phyloP scores from a whole-genome alignment of 352 stramenopile species.

The Phytophthora ramorum region DNA sequence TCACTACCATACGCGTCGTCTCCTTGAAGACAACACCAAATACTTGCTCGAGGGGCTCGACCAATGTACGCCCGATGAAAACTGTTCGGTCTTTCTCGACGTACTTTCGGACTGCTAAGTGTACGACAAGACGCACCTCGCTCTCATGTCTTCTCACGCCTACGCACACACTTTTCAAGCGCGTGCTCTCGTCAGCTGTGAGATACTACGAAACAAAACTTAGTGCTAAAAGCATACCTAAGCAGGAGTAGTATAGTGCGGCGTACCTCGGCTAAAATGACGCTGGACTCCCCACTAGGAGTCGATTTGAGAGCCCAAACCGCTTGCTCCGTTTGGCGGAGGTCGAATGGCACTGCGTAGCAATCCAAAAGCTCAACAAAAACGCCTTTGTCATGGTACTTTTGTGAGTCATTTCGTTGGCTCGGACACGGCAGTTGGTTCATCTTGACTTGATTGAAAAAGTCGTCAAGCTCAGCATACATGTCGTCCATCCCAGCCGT shows the following conservation, averaged over 20 bases:
- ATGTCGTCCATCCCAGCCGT: conserved; percentile 15
- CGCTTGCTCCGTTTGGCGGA: conserved; percentile 2
- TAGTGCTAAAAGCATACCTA: neutral
- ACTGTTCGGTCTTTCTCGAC: conserved; percentile 13
- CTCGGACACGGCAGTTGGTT: conserved; percentile 11
- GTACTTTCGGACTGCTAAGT: conserved; percentile 14
- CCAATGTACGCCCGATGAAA: conserved; percentile 17
- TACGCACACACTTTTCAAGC: conserved; percentile 11
- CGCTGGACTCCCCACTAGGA: neutral
- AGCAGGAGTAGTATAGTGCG: neutral
- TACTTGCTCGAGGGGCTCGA: conserved; percentile 7
- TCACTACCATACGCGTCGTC: conserved; percentile 1
- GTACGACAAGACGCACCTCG: neutral
- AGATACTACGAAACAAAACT: neutral
- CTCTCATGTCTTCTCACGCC: neutral
- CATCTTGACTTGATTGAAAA: conserved; percentile 10
- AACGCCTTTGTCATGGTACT: neutral
- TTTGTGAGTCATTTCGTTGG: conserved; percentile 3
- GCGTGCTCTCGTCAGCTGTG: conserved; percentile 7
- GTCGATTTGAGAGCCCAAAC: conserved; percentile 9
- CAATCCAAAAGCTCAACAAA: conserved; percentile 19
- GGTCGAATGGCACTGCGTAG: conserved; percentile 18
- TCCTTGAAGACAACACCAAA: conserved; percentile 13
- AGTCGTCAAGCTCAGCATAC: conserved; percentile 10
- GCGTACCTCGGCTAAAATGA: conserved; percentile 8